phyloP scores from a whole-genome alignment of 2,329 filamentous ascomycete genomes.

The Camillea tinctor region DNA sequence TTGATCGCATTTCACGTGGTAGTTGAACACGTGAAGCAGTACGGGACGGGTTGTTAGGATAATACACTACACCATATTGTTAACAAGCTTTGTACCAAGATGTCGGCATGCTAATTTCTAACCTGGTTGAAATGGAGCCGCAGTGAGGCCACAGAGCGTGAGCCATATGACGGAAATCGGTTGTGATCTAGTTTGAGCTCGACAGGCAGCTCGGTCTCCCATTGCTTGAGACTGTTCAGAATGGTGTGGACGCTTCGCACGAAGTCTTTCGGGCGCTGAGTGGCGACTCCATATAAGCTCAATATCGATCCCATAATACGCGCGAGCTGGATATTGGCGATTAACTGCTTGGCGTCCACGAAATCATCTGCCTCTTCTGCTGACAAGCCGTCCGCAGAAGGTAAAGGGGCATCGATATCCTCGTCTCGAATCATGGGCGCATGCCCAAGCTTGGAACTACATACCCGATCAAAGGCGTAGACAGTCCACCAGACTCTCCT shows the following conservation, averaged over 20 bases:
- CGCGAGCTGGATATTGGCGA: constrained; percentile 35
- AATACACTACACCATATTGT: constrained; percentile 8
- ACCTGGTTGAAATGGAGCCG: constrained; percentile 22
- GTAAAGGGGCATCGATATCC: constrained; percentile 38
- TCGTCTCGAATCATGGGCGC: constrained; percentile 42
- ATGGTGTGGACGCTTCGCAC: constrained; percentile 28
- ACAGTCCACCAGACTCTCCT: constrained; percentile 35
- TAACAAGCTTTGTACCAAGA: not conserved
- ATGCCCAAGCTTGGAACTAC: constrained; percentile 42
- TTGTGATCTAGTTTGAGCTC: constrained; percentile 30
- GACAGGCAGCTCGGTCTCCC: constrained; percentile 35
- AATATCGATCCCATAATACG: constrained; percentile 21
- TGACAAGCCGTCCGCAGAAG: constrained; percentile 23
- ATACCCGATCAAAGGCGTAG: constrained; percentile 38
- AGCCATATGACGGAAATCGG: constrained; percentile 15
- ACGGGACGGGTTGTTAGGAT: constrained; percentile 21
- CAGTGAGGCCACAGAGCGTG: constrained; percentile 17
- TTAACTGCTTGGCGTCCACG: constrained; percentile 16
- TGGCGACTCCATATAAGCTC: constrained; percentile 11
- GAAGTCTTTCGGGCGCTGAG: constrained; percentile 8
- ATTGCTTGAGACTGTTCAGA: constrained; percentile 35
- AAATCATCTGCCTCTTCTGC: constrained; percentile 17
- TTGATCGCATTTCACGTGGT: constrained; percentile 7
- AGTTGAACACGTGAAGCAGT: constrained; percentile 18
- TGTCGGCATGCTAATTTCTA: not conserved